Base-by-base conservation (phyloP, 1,284 basidiomycete species). In the Leucoagaricus sp. region DNA sequence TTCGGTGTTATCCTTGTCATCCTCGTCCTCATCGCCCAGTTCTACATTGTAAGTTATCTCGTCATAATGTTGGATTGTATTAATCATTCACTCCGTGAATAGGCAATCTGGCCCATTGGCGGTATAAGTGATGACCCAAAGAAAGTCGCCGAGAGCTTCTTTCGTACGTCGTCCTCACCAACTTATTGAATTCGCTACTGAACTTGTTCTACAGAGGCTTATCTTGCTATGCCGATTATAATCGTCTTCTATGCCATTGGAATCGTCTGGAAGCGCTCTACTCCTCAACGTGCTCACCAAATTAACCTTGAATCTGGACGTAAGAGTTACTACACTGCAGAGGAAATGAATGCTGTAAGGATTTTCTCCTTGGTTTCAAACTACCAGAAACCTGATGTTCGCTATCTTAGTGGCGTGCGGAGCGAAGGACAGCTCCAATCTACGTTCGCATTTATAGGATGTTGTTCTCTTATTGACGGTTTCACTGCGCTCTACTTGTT, bases 221-320 rank as follows among this genome's bases (percentile, higher is more conserved):
- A 73, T 60, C 73, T 78, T 33, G 75, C 72, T 28, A 60, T 66
- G 13, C 74, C 73, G 26, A 65, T 77, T 40, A 68, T 77, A 64
- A 68, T 78, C 40, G 31, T 67, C 17, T 76, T 75, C 67, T 77
- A 70, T 57, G 58, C 66, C 33, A 57, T 64, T 29, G 76, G 75
- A 4, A 74, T 70, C 49, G 45, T 61, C 6, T 78, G 75, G 75
- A 76, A 78, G 60, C 66, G 73, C 19, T 71, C 67, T 2, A 61
- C 69, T 3, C 76, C 76, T 19, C 66, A 64, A 60, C 63, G 69
- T 2, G 68, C 72, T 0, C 59, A 65, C 29, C 69, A 75, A 46
- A 78, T 78, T 45, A 72, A 78, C 51, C 68, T 78, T 45, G 75
- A 77, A 51, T 69, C 75, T 62, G 75, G 75, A 47, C 74, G 76